These are phyloP conservation scores for Scenedesmus sp. DNA, from an alignment of 163 green algal species.

Conservation along the genomic window DNA sequence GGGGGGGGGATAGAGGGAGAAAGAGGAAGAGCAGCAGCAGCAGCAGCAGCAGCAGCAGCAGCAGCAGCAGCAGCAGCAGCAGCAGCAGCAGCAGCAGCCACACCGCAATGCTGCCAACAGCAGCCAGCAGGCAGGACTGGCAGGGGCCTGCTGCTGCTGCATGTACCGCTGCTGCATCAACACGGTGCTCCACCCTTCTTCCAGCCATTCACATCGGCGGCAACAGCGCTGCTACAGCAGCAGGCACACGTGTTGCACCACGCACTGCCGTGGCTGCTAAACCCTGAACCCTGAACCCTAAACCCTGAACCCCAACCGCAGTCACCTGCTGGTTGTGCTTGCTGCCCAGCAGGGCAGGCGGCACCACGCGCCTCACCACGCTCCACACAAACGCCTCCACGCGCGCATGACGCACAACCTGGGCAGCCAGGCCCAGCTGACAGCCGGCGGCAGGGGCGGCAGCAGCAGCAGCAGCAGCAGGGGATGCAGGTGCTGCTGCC, in stretches of 20 bases:
- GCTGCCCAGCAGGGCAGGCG: conserved; percentile 73
- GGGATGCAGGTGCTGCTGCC: not conserved
- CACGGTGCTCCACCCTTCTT: too few species aligned
- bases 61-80: too few species aligned
- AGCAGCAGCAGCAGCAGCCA: too few species aligned
- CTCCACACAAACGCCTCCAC: conserved; percentile 83
- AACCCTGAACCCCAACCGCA: too few species aligned
- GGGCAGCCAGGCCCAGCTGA: conserved; percentile 54
- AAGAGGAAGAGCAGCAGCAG: too few species aligned
- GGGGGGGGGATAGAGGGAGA: too few species aligned
- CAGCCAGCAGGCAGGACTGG: too few species aligned
- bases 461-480: not conserved
- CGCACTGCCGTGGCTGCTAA: conserved; percentile 77
- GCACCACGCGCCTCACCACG: conserved; percentile 71
- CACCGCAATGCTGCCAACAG: too few species aligned
- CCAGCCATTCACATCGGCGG: too few species aligned
- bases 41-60: too few species aligned
- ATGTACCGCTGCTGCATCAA: too few species aligned
- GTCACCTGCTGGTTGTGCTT: conserved; percentile 36
- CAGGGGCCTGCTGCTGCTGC: too few species aligned
- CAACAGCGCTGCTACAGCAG: conserved; percentile 68
- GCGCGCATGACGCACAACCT: conserved; percentile 62
- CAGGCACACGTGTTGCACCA: conserved; percentile 72
- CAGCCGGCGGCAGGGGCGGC: not conserved
- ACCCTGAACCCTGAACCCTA: conserved; percentile 53